Base-by-base conservation (phyloP, 768 basidiomycete species). In the Harrya chromipes region DNA sequence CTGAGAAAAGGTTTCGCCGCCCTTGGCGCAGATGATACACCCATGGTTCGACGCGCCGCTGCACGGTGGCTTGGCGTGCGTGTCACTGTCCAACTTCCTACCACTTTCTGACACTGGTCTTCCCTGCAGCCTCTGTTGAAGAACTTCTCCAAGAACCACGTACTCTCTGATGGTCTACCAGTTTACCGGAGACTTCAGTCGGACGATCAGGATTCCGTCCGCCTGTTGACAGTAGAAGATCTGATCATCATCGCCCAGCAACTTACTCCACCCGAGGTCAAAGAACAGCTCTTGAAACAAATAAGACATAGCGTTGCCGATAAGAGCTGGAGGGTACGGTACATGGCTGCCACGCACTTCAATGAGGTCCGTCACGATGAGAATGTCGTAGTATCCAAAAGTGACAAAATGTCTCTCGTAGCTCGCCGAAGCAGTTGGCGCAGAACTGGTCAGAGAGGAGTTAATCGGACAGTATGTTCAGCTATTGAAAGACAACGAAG, bases 281-380 rank as follows among this genome's bases (percentile, higher is more conserved):
- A 94, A 66, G 89, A 90, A 50, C 86, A 95, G 57, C 72, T 98
- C 21, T 73, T 94, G 55, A 85, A 87, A 56, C 88, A 94, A 67
- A 85, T 97, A 60, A 83, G 90, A 62, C 81, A 86, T 53, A 90
- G 88, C 56, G 85, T 97, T 42, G 77, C 84, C 11, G 97, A 99
- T 70, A 97, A 97, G 76, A 95, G 93, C 66, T 99, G 97, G 97
- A 79, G 97, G 58, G 97, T 99, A 46, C 78, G 97, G 66, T 99
- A 97, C 70, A 97, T 98, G 94, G 93, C 94, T 14, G 95, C 94
- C 2, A 92, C 82, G 55, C 91, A 97, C 68, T 98, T 98, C 71
- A 97, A 98, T 57, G 88, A 94, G 79, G 92, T 90, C 55, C 49
- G 74, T 55, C 14, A 33, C 20, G 1, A 29, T 24, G 35, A 24